Evolutionary conservation across 768 basidiomycete species (phyloP), one percentile per base, ranked within the genome.

Genomic region (Mrakia frigida): DNA sequence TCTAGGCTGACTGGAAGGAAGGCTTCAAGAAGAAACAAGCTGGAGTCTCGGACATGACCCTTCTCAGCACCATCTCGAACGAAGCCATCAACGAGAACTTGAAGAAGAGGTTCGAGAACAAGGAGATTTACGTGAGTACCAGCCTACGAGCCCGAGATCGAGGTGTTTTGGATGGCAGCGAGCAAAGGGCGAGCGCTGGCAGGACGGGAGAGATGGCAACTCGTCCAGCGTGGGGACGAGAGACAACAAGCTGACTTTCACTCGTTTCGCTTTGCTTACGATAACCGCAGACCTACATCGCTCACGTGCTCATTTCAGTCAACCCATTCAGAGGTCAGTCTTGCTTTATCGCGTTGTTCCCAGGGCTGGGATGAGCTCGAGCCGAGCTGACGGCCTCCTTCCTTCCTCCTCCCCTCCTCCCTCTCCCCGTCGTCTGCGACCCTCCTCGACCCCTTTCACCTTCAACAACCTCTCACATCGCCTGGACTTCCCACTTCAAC

Each of bases 21-120:
- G 94, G 95, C 6, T 99, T 99, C 88, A 97, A 97, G 90, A 99
- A 98, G 90, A 98, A 98, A 85, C 91, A 93, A 84, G 91, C 95
- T 78, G 97, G 97, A 74, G 96, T 99, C 76, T 90, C 93, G 60
- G 97, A 99, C 87, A 99, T 99, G 97, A 99, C 97, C 13, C 86
- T 99, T 78, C 86, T 99, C 76, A 92, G 92, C 33, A 96, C 93
- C 70, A 98, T 98, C 86, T 94, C 92, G 83, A 97, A 99, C 83
- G 96, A 98, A 81, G 90, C 90, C 80, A 90, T 99, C 88, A 98
- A 99, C 83, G 94, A 97, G 72, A 99, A 99, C 83, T 87, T 99
- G 78, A 90, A 97, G 87, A 94, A 96, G 85, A 89, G 97, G 79
- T 98, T 93, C 91, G 90, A 89, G 76, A 94, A 90, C 80, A 91